These are phyloP conservation scores for Plasmodium inui DNA, from an alignment of 169 alveolate species.

Conservation along the genomic window DNA sequence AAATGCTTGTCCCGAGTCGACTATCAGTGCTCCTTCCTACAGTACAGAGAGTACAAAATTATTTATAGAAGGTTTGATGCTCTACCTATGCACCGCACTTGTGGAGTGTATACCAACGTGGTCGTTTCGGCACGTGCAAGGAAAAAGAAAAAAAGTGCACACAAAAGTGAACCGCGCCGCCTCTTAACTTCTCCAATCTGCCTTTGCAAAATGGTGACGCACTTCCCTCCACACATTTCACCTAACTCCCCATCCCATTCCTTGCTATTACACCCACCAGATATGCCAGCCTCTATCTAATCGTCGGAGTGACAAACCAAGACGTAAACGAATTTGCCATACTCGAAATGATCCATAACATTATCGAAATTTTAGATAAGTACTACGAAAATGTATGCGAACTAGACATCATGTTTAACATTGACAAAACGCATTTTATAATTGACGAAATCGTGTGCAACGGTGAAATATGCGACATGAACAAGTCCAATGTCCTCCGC, in stretches of 20 bases:
- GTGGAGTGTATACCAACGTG: background rate
- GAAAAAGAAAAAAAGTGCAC: background rate
- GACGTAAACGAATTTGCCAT: slow-evolving; percentile 96
- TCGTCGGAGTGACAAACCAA: slow-evolving; percentile 89
- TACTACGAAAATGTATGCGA: slow-evolving; percentile 96
- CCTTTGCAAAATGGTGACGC: background rate
- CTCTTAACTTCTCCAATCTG: background rate
- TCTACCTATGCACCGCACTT: background rate
- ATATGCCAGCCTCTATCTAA: slow-evolving; percentile 98
- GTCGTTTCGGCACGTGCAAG: background rate
- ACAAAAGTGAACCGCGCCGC: background rate
- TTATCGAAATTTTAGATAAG: slow-evolving; percentile 97
- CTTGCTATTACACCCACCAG: slow-evolving; percentile 84
- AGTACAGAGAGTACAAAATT: slow-evolving; percentile 96
- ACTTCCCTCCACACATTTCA: background rate
- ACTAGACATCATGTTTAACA: slow-evolving; percentile 96
- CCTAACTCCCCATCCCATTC: slow-evolving; percentile 43
- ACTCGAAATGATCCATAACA: slow-evolving; percentile 97
- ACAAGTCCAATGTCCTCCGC: slow-evolving; percentile 89
- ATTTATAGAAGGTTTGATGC: slow-evolving; percentile 84
- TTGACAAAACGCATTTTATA: slow-evolving; percentile 98
- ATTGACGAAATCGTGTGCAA: slow-evolving; percentile 97
- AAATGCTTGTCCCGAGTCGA: slow-evolving; percentile 96
- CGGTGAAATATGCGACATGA: slow-evolving; percentile 95
- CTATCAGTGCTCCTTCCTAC: slow-evolving; percentile 96